Base-by-base conservation (phyloP, 306 rosid genomes). In the Quercus rubra region DNA sequence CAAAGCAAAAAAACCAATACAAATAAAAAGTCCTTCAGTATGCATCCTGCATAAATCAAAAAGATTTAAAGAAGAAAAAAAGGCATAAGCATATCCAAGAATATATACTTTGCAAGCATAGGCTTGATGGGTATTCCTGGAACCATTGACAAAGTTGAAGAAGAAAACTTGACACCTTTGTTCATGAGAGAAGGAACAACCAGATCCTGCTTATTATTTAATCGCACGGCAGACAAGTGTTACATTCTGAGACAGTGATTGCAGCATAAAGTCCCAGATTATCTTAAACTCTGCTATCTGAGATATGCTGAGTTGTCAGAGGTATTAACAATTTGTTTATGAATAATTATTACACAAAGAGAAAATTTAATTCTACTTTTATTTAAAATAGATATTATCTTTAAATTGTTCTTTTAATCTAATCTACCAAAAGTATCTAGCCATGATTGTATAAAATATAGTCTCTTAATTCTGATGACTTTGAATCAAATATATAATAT, bases 51-150 rank as follows among this genome's bases (percentile, higher is more conserved):
- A 59, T 27, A 83, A 77, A 49, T 38, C 17, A 74, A 73, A 77
- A 64, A 85, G 13, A 41, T 11, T 2, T 41, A 64, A 62, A 28
- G 72, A 62, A 55, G 81, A 21, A 25, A 74, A 38, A 67, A 58
- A 69, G 67, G 38, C 78, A 59, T 1, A 23, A 61, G 59, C 25
- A 43, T 56, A 67, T 68, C 73, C 49, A 83, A 81, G 75, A 62
- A 79, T 28, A 80, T 27, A 77, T 90, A 94, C 98, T 88, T 94
- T 67, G 98, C 97, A 78, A 94, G 98, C 98, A 94, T 94, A 82
- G 98, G 98, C 88, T 89, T 94, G 75, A 94, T 92, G 68, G 98
- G 97, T 77, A 89, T 85, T 88, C 98, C 97, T 58, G 98, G 94
- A 87, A 89, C 85, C 96, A 94, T 94, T 83, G 97, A 88, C 85